Evolutionary conservation across 2,329 filamentous ascomycete species (phyloP).

Genomic region (Hirsutella thompsonii): DNA sequence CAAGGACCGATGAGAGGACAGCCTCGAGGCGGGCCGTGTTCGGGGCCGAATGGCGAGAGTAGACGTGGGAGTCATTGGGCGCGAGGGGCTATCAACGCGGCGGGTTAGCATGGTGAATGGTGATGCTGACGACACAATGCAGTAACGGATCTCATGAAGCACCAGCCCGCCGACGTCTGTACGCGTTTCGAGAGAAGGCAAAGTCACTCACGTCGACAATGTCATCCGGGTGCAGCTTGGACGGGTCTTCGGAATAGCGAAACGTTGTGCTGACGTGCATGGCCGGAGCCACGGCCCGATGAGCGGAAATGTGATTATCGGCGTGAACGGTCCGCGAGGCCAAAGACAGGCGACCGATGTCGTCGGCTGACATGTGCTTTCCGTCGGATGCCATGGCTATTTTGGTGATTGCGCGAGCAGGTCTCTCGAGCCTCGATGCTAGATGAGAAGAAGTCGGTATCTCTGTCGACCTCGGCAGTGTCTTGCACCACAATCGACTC

Average conservation of each 20-base stretch:
- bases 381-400: not conserved
- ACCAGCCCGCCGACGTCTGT: no score
- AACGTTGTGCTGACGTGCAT: constrained; percentile 89
- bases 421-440: no score
- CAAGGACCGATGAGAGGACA: constrained; percentile 61
- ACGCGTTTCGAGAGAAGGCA: no score
- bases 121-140: no score
- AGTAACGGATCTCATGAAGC: no score
- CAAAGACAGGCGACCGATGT: constrained; percentile 26
- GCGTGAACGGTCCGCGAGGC: constrained; percentile 70
- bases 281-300: constrained; percentile 73
- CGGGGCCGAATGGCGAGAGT: constrained; percentile 69
- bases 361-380: not conserved
- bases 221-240: constrained; percentile 38
- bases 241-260: constrained; percentile 62
- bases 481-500: no score
- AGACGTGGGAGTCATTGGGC: constrained; percentile 56
- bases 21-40: constrained; percentile 79
- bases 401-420: not conserved
- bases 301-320: constrained; percentile 62
- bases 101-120: no score
- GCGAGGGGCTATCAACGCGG: constrained; percentile 27
- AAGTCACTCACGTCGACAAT: constrained; percentile 40
- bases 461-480: no score
- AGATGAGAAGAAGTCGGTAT: no score